Conservation (phyloP, 2,329 filamentous ascomycete species). For the Apiospora aurea region DNA sequence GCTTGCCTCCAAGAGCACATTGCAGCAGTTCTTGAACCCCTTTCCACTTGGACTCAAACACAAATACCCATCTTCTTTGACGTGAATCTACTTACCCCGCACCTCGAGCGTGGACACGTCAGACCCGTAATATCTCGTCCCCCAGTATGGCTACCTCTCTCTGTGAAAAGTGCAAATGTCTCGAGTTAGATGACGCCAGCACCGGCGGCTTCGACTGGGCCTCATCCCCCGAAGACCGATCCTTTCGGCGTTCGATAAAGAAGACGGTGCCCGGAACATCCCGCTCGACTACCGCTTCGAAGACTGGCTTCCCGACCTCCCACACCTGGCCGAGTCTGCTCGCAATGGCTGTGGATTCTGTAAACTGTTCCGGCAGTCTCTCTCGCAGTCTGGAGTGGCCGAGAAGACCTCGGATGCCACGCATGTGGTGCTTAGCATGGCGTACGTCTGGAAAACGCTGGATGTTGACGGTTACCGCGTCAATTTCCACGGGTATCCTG, state of each 20-base stretch:
- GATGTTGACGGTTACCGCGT: not conserved
- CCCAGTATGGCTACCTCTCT: conserved; percentile 5
- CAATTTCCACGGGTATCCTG: not conserved
- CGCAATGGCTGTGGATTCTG: not conserved
- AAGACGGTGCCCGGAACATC: not conserved
- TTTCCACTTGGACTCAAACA: not conserved
- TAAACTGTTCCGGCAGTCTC: conserved; percentile 10
- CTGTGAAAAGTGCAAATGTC: conserved; percentile 5
- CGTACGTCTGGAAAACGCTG: not conserved
- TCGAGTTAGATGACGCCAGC: conserved; percentile 9
- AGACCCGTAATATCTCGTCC: not conserved
- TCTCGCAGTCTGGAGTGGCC: not conserved
- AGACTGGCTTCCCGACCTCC: conserved; percentile 5
- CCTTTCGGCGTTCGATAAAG: not conserved
- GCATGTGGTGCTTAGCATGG: not conserved
- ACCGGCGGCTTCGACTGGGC: conserved; percentile 3
- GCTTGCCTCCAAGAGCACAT: not conserved
- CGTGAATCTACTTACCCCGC: not conserved
- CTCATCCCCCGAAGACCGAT: not conserved
- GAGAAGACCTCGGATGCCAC: not conserved
- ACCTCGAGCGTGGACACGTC: not conserved
- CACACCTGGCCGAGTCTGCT: not conserved
- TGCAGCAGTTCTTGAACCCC: not conserved
- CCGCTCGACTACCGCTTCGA: conserved; percentile 9
- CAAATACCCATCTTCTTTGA: conserved; percentile 3